These are phyloP conservation scores for Gnomoniopsis smithogilvyi DNA, from an alignment of 2,329 filamentous ascomycete species.

Conservation along the genomic window DNA sequence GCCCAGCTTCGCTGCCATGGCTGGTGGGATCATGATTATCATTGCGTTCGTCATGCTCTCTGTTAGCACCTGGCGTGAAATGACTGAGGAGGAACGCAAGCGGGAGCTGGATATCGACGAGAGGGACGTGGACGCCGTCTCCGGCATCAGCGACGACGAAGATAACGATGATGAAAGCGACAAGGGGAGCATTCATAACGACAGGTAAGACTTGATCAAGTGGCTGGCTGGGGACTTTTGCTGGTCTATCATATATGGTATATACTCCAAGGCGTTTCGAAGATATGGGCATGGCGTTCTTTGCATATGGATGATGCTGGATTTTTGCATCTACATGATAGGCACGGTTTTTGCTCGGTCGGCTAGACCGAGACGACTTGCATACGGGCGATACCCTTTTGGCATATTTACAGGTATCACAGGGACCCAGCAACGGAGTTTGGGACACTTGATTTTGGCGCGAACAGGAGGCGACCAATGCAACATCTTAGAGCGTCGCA, in stretches of 20 bases:
- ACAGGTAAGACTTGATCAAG: neutral
- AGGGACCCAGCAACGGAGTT: neutral
- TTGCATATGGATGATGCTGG: neutral
- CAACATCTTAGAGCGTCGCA: neutral
- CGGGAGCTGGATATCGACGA: constrained; percentile 46
- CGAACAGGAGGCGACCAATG: neutral
- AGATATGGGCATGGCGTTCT: neutral
- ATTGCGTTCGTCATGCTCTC: constrained; percentile 81
- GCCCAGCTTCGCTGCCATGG: constrained; percentile 69
- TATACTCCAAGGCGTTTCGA: neutral
- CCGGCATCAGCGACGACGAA: too few species aligned
- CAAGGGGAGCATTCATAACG: constrained; percentile 11
- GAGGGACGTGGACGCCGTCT: constrained; percentile 38
- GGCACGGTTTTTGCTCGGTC: neutral
- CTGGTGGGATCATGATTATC: constrained; percentile 85
- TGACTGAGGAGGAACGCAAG: constrained; percentile 76
- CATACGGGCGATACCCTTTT: neutral
- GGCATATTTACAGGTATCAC: neutral
- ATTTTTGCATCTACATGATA: neutral
- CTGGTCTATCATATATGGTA: neutral
- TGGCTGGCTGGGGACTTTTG: neutral
- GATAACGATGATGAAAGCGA: constrained; percentile 28
- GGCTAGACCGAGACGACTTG: neutral
- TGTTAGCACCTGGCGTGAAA: constrained; percentile 91
- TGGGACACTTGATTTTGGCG: neutral